Percentiles rank a stretch among this genome's conserved stretches.
Conservation (phyloP, 2,329 filamentous ascomycete genomes). For the Colletotrichum musae region DNA sequence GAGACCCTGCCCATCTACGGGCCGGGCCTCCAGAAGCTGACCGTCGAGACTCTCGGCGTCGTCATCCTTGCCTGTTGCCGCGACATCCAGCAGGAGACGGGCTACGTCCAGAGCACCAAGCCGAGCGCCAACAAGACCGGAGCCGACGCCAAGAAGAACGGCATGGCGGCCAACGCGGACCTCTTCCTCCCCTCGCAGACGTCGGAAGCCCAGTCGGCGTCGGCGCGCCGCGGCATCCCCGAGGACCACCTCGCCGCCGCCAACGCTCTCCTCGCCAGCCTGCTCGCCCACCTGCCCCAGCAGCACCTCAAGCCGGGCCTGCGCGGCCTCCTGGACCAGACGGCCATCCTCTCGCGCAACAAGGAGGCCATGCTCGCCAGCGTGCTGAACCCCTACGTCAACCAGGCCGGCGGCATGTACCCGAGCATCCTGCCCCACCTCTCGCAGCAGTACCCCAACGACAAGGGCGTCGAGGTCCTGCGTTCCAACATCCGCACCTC, state of each 20-base stretch:
- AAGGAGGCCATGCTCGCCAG: conserved; percentile 84
- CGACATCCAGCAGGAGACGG: conserved; percentile 75
- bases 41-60: conserved; percentile 73
- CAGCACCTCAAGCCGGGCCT: conserved; percentile 78
- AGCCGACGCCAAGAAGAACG: conserved; percentile 56
- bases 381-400: conserved; percentile 82
- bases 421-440: conserved; percentile 87
- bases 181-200: conserved; percentile 72
- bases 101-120: conserved; percentile 61
- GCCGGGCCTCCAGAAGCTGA: conserved; percentile 75
- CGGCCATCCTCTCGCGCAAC: conserved; percentile 79
- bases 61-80: conserved; percentile 79
- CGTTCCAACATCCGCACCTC: conserved; percentile 68
- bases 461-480: conserved; percentile 80
- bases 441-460: conserved; percentile 73
- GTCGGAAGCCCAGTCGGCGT: conserved; percentile 49
- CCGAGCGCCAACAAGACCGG: conserved; percentile 44
- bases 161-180: conserved; percentile 75
- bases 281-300: conserved; percentile 76
- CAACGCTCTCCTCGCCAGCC: conserved; percentile 70
- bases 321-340: conserved; percentile 84
- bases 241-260: conserved; percentile 70
- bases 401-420: conserved; percentile 74
- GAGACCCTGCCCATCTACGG: conserved; percentile 74
- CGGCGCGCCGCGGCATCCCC: conserved; percentile 55